A percentile compares a stretch with the other conserved stretches of the same genome.
Evolutionary conservation across 352 stramenopile genomes (phyloP).

Genomic region (Phytophthora syringae): DNA sequence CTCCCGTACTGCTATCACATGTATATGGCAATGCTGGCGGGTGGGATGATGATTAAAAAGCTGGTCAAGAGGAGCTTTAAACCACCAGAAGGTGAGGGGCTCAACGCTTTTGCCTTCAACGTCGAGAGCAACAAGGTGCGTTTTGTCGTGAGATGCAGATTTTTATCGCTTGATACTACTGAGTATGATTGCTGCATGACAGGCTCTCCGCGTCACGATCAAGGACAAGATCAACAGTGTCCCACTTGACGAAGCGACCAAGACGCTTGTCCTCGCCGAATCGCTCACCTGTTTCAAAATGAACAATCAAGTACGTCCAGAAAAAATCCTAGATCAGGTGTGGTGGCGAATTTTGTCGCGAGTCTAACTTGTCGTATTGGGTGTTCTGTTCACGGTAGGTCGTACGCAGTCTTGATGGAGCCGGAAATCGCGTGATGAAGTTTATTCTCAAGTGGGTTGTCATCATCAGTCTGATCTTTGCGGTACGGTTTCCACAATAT

Average conservation of each 20-base stretch:
- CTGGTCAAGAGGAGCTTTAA: constrained; percentile 69
- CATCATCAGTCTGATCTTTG: constrained; percentile 53
- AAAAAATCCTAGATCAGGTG: not conserved
- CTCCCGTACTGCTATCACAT: constrained; percentile 78
- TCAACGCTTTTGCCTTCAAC: constrained; percentile 61
- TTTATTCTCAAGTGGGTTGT: constrained; percentile 73
- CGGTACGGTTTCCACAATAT: constrained; percentile 34
- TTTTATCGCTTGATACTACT: not conserved
- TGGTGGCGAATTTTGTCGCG: not conserved
- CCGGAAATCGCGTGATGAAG: constrained; percentile 47
- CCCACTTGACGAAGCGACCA: constrained; percentile 47
- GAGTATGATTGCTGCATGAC: not conserved
- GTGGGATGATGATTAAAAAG: constrained; percentile 70
- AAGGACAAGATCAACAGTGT: constrained; percentile 71
- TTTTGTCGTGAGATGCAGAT: not conserved
- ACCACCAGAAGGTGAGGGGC: constrained; percentile 44
- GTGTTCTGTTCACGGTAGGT: constrained; percentile 33
- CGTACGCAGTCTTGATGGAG: constrained; percentile 68
- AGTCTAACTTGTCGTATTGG: not conserved
- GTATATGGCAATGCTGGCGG: constrained; percentile 74
- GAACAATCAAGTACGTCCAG: constrained; percentile 65
- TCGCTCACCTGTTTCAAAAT: constrained; percentile 65
- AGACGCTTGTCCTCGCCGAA: constrained; percentile 55
- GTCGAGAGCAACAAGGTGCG: constrained; percentile 58
- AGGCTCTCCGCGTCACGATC: constrained; percentile 56